Evolutionary conservation across 2,329 filamentous ascomycete genomes (phyloP), one percentile per base, ranked within the genome.

Genomic region (Paramyrothecium roridum): DNA sequence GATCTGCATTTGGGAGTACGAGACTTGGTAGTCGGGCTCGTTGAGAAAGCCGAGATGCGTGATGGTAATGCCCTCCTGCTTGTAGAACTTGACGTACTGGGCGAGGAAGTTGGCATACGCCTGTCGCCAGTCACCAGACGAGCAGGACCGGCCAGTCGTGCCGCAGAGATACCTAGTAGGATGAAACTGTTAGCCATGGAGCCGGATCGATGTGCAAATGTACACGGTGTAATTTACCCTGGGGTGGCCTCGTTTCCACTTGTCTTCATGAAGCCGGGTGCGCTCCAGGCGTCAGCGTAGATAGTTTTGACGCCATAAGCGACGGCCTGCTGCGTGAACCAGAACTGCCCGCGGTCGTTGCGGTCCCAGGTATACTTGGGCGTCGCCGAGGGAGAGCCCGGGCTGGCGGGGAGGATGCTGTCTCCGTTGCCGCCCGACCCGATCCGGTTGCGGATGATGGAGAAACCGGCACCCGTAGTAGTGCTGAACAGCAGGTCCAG

Each of bases 271-370:
- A 74, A 79, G 0, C 74, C 75, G 1, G 76, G 76, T 0, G 77
- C 76, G 54, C 69, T 74, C 77, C 76, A 79, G 1, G 77, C 76
- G 60, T 80, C 72, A 3, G 71, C 73, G 34, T 76, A 76, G 19
- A 77, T 70, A 1, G 65, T 67, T 54, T 65, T 66, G 19, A 75
- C 70, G 1, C 72, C 72, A 46, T 75, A 73, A 21, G 63, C 62
- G 40, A 70, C 63, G 1, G 80, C 80, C 63, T 80, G 70, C 65
- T 83, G 72, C 8, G 76, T 75, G 43, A 84, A 69, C 66, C 73
- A 82, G 16, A 84, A 65, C 67, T 84, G 81, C 8, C 78, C 77
- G 13, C 68, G 66, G 54, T 81, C 76, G 52, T 78, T 74, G 10
- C 67, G 67, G 56, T 80, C 76, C 71, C 76, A 80, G 12, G 66